A percentile compares a stretch with the other conserved stretches of the same genome.
Conservation (phyloP, 139 green algal species). For the Chlamydomonas sphaeroides region DNA sequence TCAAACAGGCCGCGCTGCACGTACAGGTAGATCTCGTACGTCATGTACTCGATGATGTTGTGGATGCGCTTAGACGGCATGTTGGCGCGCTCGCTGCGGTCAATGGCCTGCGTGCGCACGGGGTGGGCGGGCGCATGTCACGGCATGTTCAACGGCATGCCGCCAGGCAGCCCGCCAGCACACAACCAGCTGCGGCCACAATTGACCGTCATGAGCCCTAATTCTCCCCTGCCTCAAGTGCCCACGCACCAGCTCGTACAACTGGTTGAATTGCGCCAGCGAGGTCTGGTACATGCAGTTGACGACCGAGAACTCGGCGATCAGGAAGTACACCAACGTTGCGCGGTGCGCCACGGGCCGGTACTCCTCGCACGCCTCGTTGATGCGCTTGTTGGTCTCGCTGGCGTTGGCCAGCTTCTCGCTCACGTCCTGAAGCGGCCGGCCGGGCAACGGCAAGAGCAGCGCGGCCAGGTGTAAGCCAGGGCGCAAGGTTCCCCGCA, state of each 20-base stretch:
- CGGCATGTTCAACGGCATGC: too few species aligned
- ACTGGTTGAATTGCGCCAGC: constrained; percentile 83
- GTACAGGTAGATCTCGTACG: constrained; percentile 93
- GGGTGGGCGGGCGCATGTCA: too few species aligned
- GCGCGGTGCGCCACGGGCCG: constrained; percentile 88
- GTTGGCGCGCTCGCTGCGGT: constrained; percentile 82
- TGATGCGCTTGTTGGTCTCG: constrained; percentile 95
- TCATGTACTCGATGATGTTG: constrained; percentile 96
- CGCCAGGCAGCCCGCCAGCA: too few species aligned
- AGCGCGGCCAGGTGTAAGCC: too few species aligned
- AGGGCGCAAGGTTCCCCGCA: too few species aligned
- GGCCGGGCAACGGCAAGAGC: too few species aligned
- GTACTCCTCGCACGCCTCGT: constrained; percentile 96
- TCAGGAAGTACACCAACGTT: constrained; percentile 94
- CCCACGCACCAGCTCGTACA: constrained; percentile 65
- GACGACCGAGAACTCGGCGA: constrained; percentile 90
- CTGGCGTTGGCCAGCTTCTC: constrained; percentile 88
- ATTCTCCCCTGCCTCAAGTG: neutral
- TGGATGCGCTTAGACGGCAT: constrained; percentile 92
- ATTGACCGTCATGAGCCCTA: too few species aligned
- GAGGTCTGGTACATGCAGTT: constrained; percentile 98
- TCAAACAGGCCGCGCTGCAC: constrained; percentile 95
- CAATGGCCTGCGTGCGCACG: constrained; percentile 83
- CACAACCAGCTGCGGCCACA: too few species aligned
- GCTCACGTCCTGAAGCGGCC: constrained; percentile 75